A percentile compares a stretch with the other conserved stretches of the same genome.
Evolutionary conservation across 208 protist genomes (phyloP).

Genomic region (Sergeia podlipaevii): DNA sequence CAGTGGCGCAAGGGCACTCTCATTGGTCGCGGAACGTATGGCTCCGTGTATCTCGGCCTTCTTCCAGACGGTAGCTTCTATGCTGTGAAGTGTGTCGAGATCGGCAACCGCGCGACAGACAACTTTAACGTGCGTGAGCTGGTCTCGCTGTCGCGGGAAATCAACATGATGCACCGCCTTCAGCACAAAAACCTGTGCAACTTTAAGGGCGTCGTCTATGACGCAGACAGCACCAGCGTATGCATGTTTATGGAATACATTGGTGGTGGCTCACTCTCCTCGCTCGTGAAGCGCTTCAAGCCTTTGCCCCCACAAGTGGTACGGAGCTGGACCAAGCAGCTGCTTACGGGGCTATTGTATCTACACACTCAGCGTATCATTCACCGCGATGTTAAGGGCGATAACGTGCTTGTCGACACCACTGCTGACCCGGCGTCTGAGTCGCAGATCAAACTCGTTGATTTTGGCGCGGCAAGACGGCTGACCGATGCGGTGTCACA

Average conservation of each 20-base stretch:
- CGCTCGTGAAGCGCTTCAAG: constrained; percentile 86
- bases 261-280: constrained; percentile 80
- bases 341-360: constrained; percentile 82
- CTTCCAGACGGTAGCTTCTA: constrained; percentile 78
- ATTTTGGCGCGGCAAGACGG: constrained; percentile 85
- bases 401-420: constrained; percentile 89
- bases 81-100: constrained; percentile 88
- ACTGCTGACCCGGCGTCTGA: constrained; percentile 39
- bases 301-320: constrained; percentile 77
- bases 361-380: constrained; percentile 90
- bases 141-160: constrained; percentile 85
- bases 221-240: constrained; percentile 45
- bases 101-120: constrained; percentile 35
- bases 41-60: constrained; percentile 88
- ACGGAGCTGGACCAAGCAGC: constrained; percentile 85
- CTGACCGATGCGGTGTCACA: constrained; percentile 81
- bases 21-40: constrained; percentile 89
- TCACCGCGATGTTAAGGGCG: constrained; percentile 91
- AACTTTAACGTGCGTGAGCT: constrained; percentile 72
- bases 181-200: constrained; percentile 89
- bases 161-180: constrained; percentile 90
- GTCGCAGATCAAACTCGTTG: constrained; percentile 87
- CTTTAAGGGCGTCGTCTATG: constrained; percentile 85
- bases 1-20: constrained; percentile 76
- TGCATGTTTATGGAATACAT: constrained; percentile 95